Evolutionary conservation across 164 flowering plant genomes (phyloP).

Genomic region (Vitis rotundifolia): DNA sequence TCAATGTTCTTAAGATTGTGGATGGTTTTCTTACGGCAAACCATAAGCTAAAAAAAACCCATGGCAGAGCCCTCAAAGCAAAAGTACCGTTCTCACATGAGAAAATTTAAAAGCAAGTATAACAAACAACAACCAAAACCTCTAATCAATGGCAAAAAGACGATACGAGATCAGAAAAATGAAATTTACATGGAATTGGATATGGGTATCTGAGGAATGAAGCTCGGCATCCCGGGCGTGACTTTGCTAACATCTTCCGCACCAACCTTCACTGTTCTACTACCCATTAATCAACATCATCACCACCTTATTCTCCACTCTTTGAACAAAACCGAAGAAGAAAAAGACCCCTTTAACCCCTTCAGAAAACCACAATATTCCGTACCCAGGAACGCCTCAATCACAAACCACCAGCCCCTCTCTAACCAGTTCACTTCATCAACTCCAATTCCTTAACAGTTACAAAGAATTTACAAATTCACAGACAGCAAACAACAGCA

Average conservation of each 20-base stretch:
- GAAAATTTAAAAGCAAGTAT: no score
- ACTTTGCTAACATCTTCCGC: constrained; percentile 20
- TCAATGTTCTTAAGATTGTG: no score
- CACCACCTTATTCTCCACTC: constrained; percentile 11
- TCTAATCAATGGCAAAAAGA: background rate
- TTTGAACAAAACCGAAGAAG: background rate
- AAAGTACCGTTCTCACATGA: no score
- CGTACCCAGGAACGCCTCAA: background rate
- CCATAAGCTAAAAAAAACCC: no score
- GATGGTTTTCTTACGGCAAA: no score
- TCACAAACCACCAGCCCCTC: background rate
- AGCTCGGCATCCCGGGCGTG: constrained; percentile 34
- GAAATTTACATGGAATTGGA: constrained; percentile 27
- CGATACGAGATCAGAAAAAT: background rate
- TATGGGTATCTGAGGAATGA: constrained; percentile 22
- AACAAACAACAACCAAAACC: no score
- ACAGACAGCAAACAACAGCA: background rate
- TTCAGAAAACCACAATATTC: background rate
- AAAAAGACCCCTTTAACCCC: background rate
- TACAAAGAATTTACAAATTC: background rate
- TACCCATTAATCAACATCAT: constrained; percentile 31
- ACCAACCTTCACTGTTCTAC: constrained; percentile 26
- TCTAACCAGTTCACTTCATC: background rate
- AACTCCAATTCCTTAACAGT: background rate
- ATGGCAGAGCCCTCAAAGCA: no score